phyloP scores from a whole-genome alignment of 2,329 filamentous ascomycete genomes.

The Byssothecium circinans region DNA sequence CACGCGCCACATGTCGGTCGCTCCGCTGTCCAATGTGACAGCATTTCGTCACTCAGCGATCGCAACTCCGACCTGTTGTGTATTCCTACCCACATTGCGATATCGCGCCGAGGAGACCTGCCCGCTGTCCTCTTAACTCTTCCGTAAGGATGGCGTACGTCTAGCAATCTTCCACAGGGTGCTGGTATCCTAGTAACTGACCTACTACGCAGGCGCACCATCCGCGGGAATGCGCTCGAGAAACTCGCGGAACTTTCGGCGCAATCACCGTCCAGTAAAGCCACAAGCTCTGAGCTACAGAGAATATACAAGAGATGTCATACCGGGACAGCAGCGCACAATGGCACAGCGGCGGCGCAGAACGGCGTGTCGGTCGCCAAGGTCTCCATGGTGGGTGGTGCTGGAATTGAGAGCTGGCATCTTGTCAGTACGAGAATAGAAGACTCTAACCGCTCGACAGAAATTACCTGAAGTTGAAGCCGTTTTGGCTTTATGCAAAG shows the following conservation, averaged over 20 bases:
- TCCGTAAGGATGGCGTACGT: conserved; percentile 2
- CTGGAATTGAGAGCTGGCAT: background rate
- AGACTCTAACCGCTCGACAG: conserved; percentile 50
- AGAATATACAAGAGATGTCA: conserved; percentile 47
- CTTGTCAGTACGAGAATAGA: background rate
- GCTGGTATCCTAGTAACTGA: background rate
- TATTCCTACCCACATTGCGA: background rate
- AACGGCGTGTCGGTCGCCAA: conserved; percentile 18
- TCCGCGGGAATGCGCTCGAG: conserved; percentile 53
- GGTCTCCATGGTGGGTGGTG: conserved; percentile 42
- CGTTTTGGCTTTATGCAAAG: conserved; percentile 86
- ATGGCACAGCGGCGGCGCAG: conserved; percentile 10
- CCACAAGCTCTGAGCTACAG: conserved; percentile 42
- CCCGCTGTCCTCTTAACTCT: background rate
- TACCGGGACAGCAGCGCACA: conserved; percentile 14
- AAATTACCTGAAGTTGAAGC: conserved; percentile 89
- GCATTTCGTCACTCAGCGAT: conserved; percentile 2
- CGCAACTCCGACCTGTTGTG: background rate
- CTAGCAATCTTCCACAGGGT: background rate
- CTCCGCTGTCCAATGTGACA: background rate
- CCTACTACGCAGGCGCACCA: conserved; percentile 29
- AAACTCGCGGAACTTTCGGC: conserved; percentile 54
- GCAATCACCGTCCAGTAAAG: conserved; percentile 29
- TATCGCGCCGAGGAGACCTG: background rate
- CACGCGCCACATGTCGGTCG: conserved; percentile 1